Conservation (phyloP, 164 flowering plant genomes). For the Dillenia turbinata region DNA sequence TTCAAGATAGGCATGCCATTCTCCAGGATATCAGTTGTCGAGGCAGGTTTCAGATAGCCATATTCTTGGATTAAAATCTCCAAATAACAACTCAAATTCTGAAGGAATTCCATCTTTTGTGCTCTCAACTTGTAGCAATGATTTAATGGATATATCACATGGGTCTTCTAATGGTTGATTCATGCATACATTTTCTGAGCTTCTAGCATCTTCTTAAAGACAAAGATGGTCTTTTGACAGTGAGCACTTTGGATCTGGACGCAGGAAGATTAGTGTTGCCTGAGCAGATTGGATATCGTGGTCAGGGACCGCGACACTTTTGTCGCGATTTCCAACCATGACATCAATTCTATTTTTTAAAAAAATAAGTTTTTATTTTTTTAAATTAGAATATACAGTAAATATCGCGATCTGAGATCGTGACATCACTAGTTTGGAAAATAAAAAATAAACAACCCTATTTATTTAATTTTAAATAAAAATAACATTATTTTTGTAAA, state of each 20-base stretch:
- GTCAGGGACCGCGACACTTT: too few species aligned
- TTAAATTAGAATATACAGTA: too few species aligned
- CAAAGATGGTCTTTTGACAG: constrained; percentile 93
- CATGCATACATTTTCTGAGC: constrained; percentile 73
- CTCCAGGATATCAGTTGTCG: constrained; percentile 57
- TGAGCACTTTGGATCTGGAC: constrained; percentile 42
- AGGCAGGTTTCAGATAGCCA: constrained; percentile 66
- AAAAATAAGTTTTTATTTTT: too few species aligned
- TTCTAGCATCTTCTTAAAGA: constrained; percentile 66
- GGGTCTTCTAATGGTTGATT: constrained; percentile 92
- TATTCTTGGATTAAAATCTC: constrained; percentile 49
- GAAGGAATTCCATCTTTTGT: constrained; percentile 66
- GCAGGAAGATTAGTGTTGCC: constrained; percentile 44
- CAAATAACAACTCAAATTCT: constrained; percentile 44
- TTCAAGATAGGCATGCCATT: constrained; percentile 45
- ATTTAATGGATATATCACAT: constrained; percentile 48
- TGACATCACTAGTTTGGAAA: too few species aligned
- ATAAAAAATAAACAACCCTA: too few species aligned
- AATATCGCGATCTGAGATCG: too few species aligned
- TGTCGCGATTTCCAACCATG: too few species aligned
- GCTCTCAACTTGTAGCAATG: constrained; percentile 49
- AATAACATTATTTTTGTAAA: too few species aligned
- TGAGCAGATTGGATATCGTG: too few species aligned
- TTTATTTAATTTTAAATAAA: too few species aligned
- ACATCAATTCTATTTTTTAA: too few species aligned